phyloP scores from a whole-genome alignment of 345 rosid genomes.

The Cochlearia excelsa region DNA sequence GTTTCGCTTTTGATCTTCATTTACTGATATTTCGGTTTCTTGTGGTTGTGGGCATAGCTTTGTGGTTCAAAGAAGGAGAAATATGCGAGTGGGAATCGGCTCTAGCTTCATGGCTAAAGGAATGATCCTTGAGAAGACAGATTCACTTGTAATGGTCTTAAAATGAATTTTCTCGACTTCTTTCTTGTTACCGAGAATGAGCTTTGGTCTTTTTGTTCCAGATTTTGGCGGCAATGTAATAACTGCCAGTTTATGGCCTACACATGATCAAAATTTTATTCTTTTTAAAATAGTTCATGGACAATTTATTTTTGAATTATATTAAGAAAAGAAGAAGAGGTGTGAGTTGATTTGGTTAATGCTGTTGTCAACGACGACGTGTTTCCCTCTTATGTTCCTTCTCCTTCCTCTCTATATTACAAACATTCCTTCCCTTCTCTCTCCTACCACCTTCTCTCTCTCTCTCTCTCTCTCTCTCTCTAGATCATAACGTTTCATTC shows the following conservation, averaged over 20 bases:
- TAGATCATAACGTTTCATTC: conserved; percentile 9
- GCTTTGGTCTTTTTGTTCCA: no score
- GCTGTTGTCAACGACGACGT: conserved; percentile 38
- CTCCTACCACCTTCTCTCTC: conserved; percentile 10
- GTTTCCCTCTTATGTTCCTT: conserved; percentile 31
- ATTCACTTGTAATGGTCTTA: conserved; percentile 5
- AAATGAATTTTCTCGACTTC: neutral
- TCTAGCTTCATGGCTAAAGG: conserved; percentile 54
- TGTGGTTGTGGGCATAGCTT: neutral
- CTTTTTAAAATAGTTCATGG: no score
- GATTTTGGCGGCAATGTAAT: no score
- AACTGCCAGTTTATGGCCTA: no score
- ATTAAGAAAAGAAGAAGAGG: conserved; percentile 17
- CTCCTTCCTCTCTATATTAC: conserved; percentile 18
- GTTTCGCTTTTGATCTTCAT: neutral
- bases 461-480: conserved; percentile 25
- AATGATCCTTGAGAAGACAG: conserved; percentile 37
- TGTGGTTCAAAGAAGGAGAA: conserved; percentile 2
- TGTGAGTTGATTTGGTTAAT: conserved; percentile 35
- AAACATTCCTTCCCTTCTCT: conserved; percentile 20
- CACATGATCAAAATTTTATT: no score
- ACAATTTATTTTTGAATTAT: no score
- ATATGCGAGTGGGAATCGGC: neutral
- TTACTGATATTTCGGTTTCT: neutral
- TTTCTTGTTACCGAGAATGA: no score